Conservation (phyloP, 805 yeast species). For the Yarrowia porcina region DNA sequence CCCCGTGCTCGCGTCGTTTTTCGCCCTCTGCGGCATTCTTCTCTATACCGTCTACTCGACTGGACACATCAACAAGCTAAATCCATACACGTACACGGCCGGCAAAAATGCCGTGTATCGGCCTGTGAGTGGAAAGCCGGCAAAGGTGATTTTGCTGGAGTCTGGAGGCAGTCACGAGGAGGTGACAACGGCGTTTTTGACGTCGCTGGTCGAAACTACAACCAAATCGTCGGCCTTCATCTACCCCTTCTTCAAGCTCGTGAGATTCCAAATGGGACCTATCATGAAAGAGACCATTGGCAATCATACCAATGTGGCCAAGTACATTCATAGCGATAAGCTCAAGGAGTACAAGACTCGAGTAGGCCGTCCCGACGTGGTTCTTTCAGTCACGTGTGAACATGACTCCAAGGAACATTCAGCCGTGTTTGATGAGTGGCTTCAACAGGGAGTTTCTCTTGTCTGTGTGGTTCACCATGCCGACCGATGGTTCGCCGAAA, state of each 20-base stretch:
- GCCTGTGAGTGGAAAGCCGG: not conserved
- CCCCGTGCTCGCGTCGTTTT: not conserved
- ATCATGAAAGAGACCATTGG: slow-evolving; percentile 14
- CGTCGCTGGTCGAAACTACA: not conserved
- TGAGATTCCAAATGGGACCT: slow-evolving; percentile 7
- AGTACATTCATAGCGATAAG: not conserved
- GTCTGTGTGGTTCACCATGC: slow-evolving; percentile 16
- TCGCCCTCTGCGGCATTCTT: not conserved
- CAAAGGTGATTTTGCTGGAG: slow-evolving; percentile 23
- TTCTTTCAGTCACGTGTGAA: slow-evolving; percentile 6
- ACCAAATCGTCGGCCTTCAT: not conserved
- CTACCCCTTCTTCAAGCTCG: slow-evolving; percentile 19
- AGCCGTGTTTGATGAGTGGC: not conserved
- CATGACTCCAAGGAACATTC: slow-evolving; percentile 15
- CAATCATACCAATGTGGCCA: slow-evolving; percentile 11
- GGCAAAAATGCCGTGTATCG: not conserved
- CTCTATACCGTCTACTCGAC: slow-evolving; percentile 1
- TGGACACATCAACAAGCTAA: slow-evolving; percentile 5
- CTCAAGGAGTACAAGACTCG: slow-evolving; percentile 1
- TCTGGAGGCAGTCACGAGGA: slow-evolving; percentile 21
- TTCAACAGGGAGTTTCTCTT: not conserved
- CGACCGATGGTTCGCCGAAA: slow-evolving; percentile 5
- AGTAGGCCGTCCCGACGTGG: slow-evolving; percentile 6
- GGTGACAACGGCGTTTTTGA: slow-evolving; percentile 10
- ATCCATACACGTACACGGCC: not conserved